Conservation (phyloP, 208 protist species). For the Leishmania martiniquensis region DNA sequence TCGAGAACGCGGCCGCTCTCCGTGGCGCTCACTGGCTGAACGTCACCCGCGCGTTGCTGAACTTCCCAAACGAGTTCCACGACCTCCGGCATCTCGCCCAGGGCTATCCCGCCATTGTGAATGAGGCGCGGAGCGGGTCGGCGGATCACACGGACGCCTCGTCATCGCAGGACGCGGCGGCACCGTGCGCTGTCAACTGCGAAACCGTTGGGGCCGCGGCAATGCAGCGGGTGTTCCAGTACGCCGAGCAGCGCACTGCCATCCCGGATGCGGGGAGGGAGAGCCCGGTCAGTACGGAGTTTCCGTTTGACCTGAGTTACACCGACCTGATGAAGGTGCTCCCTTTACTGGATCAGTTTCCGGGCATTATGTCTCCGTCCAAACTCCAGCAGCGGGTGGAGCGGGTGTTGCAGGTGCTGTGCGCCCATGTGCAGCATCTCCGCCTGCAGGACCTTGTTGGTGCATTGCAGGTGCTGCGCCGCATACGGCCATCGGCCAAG, state of each 20-base stretch:
- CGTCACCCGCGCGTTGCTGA: conserved; percentile 67
- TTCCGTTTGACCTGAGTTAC: conserved; percentile 28
- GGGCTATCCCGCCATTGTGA: conserved; percentile 22
- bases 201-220: conserved; percentile 20
- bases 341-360: conserved; percentile 40
- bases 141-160: neutral
- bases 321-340: conserved; percentile 47
- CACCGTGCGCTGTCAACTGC: conserved; percentile 15
- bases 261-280: neutral
- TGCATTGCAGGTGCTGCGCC: conserved; percentile 54
- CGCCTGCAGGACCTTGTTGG: conserved; percentile 41
- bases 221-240: conserved; percentile 30
- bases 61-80: conserved; percentile 65
- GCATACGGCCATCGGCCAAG: conserved; percentile 36
- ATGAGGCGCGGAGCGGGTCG: conserved; percentile 10
- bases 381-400: conserved; percentile 14
- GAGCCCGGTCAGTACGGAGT: neutral
- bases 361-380: neutral
- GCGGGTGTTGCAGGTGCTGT: conserved; percentile 25
- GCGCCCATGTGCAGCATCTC: conserved; percentile 7
- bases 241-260: conserved; percentile 19
- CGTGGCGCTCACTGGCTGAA: conserved; percentile 87
- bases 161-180: neutral
- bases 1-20: conserved; percentile 64
- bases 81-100: conserved; percentile 16